Evolutionary conservation across 2,329 filamentous ascomycete genomes (phyloP).

Genomic region (Zalaria sp.): DNA sequence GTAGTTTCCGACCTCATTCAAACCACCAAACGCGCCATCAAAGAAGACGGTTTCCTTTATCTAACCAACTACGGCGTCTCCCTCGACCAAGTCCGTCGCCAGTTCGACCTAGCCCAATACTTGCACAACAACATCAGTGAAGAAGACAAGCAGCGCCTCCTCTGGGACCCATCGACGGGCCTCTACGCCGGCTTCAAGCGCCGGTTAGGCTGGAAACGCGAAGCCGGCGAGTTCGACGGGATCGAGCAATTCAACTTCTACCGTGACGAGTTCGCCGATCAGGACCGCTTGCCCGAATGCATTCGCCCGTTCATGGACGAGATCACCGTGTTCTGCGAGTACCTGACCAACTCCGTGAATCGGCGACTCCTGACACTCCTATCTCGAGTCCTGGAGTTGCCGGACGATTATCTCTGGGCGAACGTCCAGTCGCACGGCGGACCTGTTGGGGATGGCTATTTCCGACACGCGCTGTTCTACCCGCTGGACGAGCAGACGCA

Average conservation of each 20-base stretch:
- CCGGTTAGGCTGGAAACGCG: slow-evolving; percentile 32
- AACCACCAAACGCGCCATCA: slow-evolving; percentile 20
- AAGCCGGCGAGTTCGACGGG: slow-evolving; percentile 29
- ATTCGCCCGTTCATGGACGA: slow-evolving; percentile 37
- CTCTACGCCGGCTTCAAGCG: slow-evolving; percentile 38
- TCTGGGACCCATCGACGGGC: slow-evolving; percentile 35
- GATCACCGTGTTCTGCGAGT: slow-evolving; percentile 31
- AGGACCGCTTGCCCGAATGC: slow-evolving; percentile 30
- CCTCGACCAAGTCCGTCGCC: slow-evolving; percentile 33
- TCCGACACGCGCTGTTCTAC: slow-evolving; percentile 20
- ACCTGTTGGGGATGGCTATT: slow-evolving; percentile 31
- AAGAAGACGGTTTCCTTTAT: slow-evolving; percentile 24
- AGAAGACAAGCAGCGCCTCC: slow-evolving; percentile 33
- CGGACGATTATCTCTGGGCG: slow-evolving; percentile 30
- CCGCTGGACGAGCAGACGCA: slow-evolving; percentile 8
- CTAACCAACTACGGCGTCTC: slow-evolving; percentile 38
- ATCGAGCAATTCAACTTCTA: slow-evolving; percentile 44
- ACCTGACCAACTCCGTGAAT: slow-evolving; percentile 35
- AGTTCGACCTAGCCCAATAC: slow-evolving; percentile 37
- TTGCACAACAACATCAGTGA: slow-evolving; percentile 35
- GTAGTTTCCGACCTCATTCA: slow-evolving; percentile 14
- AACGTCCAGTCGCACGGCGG: slow-evolving; percentile 28
- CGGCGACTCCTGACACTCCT: slow-evolving; percentile 23
- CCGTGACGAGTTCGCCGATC: slow-evolving; percentile 29
- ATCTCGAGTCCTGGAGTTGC: slow-evolving; percentile 30